Evolutionary conservation across 108 stramenopile species (phyloP).

Genomic region (Parietichytrium sp.): DNA sequence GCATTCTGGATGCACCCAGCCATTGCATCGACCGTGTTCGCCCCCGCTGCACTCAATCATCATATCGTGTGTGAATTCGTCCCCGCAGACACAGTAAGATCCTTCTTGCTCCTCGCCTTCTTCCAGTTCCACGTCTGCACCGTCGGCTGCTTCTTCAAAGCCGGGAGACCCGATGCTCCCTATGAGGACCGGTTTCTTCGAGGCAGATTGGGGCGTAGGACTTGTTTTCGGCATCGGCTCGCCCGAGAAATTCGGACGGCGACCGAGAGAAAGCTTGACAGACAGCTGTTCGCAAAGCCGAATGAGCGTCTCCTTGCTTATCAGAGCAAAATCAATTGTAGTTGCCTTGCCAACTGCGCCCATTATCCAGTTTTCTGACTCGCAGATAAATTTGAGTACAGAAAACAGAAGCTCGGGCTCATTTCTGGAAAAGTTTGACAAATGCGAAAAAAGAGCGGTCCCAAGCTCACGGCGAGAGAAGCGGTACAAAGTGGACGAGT

Average conservation of each 20-base stretch:
- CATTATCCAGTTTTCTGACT: not conserved
- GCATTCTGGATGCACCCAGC: not conserved
- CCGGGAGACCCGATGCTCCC: not conserved
- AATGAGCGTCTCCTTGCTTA: not conserved
- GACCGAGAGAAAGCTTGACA: not conserved
- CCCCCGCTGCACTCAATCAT: not conserved
- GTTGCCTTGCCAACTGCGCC: not conserved
- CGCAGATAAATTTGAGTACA: not conserved
- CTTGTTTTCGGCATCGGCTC: not conserved
- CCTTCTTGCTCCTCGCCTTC: not conserved
- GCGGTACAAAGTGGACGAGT: not conserved
- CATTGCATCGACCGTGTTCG: not conserved
- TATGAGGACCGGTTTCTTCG: not conserved
- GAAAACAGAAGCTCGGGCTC: not conserved
- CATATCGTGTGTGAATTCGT: not conserved
- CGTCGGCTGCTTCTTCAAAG: not conserved
- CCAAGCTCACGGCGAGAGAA: constrained; percentile 14
- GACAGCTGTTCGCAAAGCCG: not conserved
- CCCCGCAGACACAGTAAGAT: not conserved
- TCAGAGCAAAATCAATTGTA: not conserved
- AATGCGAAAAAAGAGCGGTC: not conserved
- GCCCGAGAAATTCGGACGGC: not conserved
- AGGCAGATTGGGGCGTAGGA: not conserved
- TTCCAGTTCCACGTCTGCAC: not conserved
- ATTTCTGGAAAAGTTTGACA: not conserved